Evolutionary conservation across 2,329 filamentous ascomycete species (phyloP).

Genomic region (Fusarium succisae): DNA sequence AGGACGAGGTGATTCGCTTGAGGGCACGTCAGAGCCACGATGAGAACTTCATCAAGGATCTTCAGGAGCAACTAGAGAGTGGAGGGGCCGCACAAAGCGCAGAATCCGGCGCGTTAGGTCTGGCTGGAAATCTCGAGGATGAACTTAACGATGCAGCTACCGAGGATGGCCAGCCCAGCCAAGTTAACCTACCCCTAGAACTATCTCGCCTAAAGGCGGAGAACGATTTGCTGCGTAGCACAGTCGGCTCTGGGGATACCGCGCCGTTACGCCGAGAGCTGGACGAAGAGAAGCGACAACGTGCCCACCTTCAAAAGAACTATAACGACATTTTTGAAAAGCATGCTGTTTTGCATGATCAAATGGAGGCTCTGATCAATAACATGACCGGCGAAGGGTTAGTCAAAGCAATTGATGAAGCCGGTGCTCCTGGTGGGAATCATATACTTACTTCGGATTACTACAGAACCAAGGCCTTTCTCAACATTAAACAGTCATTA

Average conservation of each 20-base stretch:
- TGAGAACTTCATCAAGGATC: slow-evolving; percentile 65
- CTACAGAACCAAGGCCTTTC: slow-evolving; percentile 63
- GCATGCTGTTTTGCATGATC: slow-evolving; percentile 64
- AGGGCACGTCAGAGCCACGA: slow-evolving; percentile 59
- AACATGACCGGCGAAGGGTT: slow-evolving; percentile 65
- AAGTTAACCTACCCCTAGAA: slow-evolving; percentile 58
- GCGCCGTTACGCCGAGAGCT: slow-evolving; percentile 64
- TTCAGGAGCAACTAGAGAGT: slow-evolving; percentile 66
- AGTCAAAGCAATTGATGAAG: slow-evolving; percentile 54
- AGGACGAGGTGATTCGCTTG: slow-evolving; percentile 59
- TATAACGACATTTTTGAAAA: slow-evolving; percentile 68
- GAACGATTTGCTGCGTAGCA: slow-evolving; percentile 66
- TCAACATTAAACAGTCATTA: slow-evolving; percentile 60
- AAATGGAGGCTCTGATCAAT: slow-evolving; percentile 64
- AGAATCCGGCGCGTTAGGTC: slow-evolving; percentile 22
- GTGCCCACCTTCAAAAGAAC: slow-evolving; percentile 62
- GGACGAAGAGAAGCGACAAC: slow-evolving; percentile 62
- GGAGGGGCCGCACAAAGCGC: slow-evolving; percentile 40
- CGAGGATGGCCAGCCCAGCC: slow-evolving; percentile 43
- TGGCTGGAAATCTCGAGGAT: slow-evolving; percentile 63
- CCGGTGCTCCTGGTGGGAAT: slow-evolving; percentile 34
- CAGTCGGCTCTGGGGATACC: slow-evolving; percentile 63
- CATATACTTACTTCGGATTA: slow-evolving; percentile 56
- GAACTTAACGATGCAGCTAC: slow-evolving; percentile 64
- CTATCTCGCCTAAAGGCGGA: slow-evolving; percentile 69